Evolutionary conservation across 2,329 filamentous ascomycete genomes (phyloP).

Genomic region (Pseudogymnoascus sp.): DNA sequence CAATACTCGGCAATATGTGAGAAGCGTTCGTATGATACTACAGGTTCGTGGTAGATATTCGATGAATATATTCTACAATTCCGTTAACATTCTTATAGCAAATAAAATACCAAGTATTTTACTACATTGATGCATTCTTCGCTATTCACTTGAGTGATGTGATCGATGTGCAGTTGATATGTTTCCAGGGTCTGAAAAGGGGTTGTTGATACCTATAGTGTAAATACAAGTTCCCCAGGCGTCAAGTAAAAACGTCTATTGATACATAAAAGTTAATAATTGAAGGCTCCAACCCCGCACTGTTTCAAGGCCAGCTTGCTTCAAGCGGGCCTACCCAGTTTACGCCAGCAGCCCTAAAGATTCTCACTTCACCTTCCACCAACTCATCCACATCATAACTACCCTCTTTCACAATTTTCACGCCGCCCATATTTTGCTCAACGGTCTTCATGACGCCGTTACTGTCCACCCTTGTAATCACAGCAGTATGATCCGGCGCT

Average conservation of each 20-base stretch:
- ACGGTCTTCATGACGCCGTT: slow-evolving; percentile 26
- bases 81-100: neutral
- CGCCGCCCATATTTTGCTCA: slow-evolving; percentile 29
- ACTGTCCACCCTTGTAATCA: slow-evolving; percentile 24
- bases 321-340: slow-evolving; percentile 26
- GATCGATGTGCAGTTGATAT: neutral
- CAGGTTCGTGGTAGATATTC: neutral
- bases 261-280: neutral
- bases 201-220: neutral
- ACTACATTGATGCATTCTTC: neutral
- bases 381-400: slow-evolving; percentile 26
- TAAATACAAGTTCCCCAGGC: neutral
- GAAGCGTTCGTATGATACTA: neutral
- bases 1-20: neutral
- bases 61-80: neutral
- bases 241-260: neutral
- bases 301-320: slow-evolving; percentile 20
- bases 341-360: slow-evolving; percentile 26
- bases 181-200: neutral
- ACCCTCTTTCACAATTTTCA: slow-evolving; percentile 26
- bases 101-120: neutral
- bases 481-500: slow-evolving; percentile 30
- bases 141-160: neutral
- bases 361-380: slow-evolving; percentile 27
- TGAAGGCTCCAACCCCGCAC: neutral